Evolutionary conservation across 345 rosid genomes (phyloP).

Genomic region (Melaleuca quinquenervia): DNA sequence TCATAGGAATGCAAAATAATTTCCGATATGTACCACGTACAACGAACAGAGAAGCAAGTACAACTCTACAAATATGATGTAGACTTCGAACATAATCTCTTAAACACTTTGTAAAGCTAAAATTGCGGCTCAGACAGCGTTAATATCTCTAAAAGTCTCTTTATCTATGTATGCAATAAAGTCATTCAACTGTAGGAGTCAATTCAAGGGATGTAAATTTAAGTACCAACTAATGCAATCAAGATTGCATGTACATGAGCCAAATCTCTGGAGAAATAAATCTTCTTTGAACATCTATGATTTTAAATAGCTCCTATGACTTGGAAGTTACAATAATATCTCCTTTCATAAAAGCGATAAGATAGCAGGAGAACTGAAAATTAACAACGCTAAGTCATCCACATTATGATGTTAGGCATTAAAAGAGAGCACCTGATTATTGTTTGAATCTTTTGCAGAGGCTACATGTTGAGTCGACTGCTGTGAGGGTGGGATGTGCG

Average conservation of each 20-base stretch:
- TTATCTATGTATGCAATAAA: neutral
- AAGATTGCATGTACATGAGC: neutral
- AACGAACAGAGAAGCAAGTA: neutral
- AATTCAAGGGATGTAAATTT: neutral
- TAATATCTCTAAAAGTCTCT: neutral
- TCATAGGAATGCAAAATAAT: neutral
- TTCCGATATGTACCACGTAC: neutral
- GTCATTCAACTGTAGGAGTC: neutral
- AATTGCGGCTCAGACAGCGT: neutral
- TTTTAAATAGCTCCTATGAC: neutral
- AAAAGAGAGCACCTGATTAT: conserved; percentile 3
- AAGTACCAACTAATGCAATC: neutral
- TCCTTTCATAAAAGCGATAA: neutral
- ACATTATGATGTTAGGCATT: neutral
- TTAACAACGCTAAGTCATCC: neutral
- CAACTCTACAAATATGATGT: neutral
- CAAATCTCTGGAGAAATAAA: neutral
- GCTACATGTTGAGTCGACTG: conserved; percentile 21
- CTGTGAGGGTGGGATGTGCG: conserved; percentile 31
- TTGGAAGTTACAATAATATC: neutral
- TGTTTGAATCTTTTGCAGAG: conserved; percentile 35
- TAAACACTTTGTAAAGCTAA: neutral
- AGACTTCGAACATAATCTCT: neutral
- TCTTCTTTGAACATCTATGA: neutral
- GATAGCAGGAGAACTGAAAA: neutral